Evolutionary conservation across 768 basidiomycete genomes (phyloP).

Genomic region (Rhodotorula kratochvilovae): DNA sequence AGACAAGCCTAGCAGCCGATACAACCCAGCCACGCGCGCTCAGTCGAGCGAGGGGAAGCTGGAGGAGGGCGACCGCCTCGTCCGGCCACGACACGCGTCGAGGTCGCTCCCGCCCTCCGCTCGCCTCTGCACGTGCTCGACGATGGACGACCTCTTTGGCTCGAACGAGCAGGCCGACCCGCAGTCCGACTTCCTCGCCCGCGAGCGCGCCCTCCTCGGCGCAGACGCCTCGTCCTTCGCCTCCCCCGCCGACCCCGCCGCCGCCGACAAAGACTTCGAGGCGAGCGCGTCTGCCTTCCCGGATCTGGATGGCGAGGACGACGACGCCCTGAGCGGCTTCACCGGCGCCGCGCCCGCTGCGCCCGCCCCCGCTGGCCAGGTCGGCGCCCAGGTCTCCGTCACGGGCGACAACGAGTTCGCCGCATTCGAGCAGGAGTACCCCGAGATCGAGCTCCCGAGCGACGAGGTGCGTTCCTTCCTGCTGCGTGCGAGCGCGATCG

Average conservation of each 20-base stretch:
- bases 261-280: constrained; percentile 72
- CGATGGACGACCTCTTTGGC: constrained; percentile 39
- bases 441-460: constrained; percentile 58
- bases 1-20: no score
- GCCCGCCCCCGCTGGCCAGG: constrained; percentile 67
- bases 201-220: constrained; percentile 32
- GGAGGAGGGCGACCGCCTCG: not conserved
- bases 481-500: not conserved
- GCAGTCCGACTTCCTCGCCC: constrained; percentile 36
- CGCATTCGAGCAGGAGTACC: constrained; percentile 79
- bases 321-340: constrained; percentile 51
- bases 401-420: constrained; percentile 75
- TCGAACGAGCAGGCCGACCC: constrained; percentile 6
- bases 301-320: constrained; percentile 58
- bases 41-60: no score
- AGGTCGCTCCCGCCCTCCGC: not conserved
- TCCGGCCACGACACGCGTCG: not conserved
- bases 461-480: not conserved
- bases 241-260: constrained; percentile 38
- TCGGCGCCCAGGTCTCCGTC: constrained; percentile 61
- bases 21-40: no score
- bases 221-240: constrained; percentile 22
- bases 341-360: constrained; percentile 62
- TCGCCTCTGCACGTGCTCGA: not conserved
- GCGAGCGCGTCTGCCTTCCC: constrained; percentile 76